Evolutionary conservation across 2,329 filamentous ascomycete species (phyloP).

Genomic region (Leptographium lundbergii): DNA sequence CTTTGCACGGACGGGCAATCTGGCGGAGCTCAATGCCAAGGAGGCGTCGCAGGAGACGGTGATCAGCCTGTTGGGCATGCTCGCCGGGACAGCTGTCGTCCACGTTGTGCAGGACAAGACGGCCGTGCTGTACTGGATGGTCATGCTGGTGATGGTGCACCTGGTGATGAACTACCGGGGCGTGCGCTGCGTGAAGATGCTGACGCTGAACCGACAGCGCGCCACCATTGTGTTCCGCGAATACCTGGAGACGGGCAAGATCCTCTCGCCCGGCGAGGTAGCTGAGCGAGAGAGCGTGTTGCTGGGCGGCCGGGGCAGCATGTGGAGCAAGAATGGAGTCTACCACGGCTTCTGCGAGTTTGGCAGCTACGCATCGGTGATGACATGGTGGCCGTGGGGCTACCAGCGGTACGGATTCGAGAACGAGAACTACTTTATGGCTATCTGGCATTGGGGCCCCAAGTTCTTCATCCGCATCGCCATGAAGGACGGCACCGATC

Average conservation of each 20-base stretch:
- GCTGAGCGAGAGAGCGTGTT: constrained; percentile 54
- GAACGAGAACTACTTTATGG: constrained; percentile 48
- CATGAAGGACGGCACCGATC: constrained; percentile 44
- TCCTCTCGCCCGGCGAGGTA: constrained; percentile 54
- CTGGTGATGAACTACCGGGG: constrained; percentile 77
- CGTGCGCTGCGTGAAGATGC: constrained; percentile 73
- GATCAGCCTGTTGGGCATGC: constrained; percentile 77
- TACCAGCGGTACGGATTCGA: constrained; percentile 23
- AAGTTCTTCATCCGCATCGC: constrained; percentile 39
- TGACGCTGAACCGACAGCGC: constrained; percentile 73
- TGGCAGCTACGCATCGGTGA: constrained; percentile 27
- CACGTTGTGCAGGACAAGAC: constrained; percentile 56
- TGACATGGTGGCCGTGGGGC: constrained; percentile 18
- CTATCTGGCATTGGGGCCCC: constrained; percentile 31
- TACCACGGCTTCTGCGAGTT: constrained; percentile 22
- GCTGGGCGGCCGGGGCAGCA: constrained; percentile 34
- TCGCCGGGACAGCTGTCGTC: constrained; percentile 71
- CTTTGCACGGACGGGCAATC: constrained; percentile 75
- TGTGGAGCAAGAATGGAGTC: constrained; percentile 23
- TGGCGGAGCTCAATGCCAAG: constrained; percentile 89
- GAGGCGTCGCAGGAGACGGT: constrained; percentile 94
- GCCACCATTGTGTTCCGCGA: constrained; percentile 63
- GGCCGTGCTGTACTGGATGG: constrained; percentile 62
- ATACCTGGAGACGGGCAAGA: constrained; percentile 33
- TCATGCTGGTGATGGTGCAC: constrained; percentile 62